phyloP scores from a whole-genome alignment of 1,284 basidiomycete genomes.

The Earliella scabrosa region DNA sequence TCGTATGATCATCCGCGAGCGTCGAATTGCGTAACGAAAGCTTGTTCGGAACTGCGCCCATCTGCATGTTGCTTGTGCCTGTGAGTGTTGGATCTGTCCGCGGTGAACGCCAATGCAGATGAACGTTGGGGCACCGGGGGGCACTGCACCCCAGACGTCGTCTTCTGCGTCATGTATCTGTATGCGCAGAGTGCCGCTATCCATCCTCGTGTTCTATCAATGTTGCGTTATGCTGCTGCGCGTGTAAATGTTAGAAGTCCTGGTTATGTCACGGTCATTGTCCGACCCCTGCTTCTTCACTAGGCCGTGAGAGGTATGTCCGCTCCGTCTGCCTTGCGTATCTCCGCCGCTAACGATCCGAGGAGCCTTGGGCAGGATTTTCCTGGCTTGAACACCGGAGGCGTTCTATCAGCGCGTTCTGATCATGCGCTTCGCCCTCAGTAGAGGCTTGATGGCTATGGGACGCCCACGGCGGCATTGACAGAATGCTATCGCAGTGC shows the following conservation, averaged over 20 bases:
- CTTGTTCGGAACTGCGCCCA: too few relatives aligned
- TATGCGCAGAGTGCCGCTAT: background rate
- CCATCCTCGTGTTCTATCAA: background rate
- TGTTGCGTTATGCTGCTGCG: background rate
- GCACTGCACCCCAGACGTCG: too few relatives aligned
- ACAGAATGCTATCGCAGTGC: background rate
- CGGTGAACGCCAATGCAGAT: too few relatives aligned
- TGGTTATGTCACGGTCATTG: background rate
- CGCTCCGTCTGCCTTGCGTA: background rate
- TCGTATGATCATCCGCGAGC: background rate
- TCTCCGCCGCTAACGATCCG: conserved; percentile 1
- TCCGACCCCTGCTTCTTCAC: background rate
- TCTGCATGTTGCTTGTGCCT: background rate
- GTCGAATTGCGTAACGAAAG: too few relatives aligned
- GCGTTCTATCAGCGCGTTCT: conserved; percentile 16
- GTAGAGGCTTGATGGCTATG: conserved; percentile 12
- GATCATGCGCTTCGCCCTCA: conserved; percentile 4
- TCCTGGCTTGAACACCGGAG: background rate
- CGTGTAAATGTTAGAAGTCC: background rate
- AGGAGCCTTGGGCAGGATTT: background rate
- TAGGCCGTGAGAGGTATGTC: background rate
- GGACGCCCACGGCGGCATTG: background rate
- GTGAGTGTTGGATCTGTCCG: background rate
- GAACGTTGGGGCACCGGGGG: too few relatives aligned
- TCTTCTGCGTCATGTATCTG: too few relatives aligned